phyloP scores from a whole-genome alignment of 2,329 filamentous ascomycete genomes.

The Epichloe gansuensis region DNA sequence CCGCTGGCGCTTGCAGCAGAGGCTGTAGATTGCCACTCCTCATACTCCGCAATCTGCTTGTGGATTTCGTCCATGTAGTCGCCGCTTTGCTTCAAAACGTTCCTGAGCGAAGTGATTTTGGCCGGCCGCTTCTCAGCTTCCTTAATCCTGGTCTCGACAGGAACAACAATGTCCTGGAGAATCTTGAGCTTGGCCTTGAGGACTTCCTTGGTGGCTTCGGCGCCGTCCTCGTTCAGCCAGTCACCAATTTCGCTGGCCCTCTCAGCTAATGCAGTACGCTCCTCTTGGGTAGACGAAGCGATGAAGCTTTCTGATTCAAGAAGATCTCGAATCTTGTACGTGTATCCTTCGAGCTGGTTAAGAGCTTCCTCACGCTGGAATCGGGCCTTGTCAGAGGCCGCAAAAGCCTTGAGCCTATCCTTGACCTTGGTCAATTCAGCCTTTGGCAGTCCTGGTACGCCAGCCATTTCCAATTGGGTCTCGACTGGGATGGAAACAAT shows the following conservation, averaged over 20 bases:
- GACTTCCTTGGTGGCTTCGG: slow-evolving; percentile 60
- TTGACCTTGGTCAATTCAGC: slow-evolving; percentile 40
- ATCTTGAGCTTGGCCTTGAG: slow-evolving; percentile 66
- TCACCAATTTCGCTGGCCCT: slow-evolving; percentile 62
- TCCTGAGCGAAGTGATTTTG: slow-evolving; percentile 53
- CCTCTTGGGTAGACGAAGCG: slow-evolving; percentile 53
- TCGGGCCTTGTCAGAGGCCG: slow-evolving; percentile 70
- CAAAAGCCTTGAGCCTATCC: slow-evolving; percentile 71
- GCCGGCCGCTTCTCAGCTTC: slow-evolving; percentile 63
- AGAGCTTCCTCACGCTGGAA: slow-evolving; percentile 71
- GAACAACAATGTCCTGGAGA: slow-evolving; percentile 65
- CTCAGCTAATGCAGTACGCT: slow-evolving; percentile 54
- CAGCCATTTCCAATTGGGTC: slow-evolving; percentile 36
- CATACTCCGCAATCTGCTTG: slow-evolving; percentile 56
- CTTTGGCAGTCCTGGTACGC: slow-evolving; percentile 36
- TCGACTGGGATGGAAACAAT: slow-evolving; percentile 42
- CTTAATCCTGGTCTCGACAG: slow-evolving; percentile 61
- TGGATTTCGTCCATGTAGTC: slow-evolving; percentile 60
- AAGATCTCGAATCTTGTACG: slow-evolving; percentile 77
- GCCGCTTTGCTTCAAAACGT: slow-evolving; percentile 58
- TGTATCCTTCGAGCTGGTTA: slow-evolving; percentile 88
- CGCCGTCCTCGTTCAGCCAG: slow-evolving; percentile 83
- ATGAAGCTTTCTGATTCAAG: slow-evolving; percentile 67
- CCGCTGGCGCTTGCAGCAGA: slow-evolving; percentile 24
- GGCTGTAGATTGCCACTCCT: slow-evolving; percentile 45